A percentile compares a stretch with the other conserved stretches of the same genome.
Conservation (phyloP, 2,329 filamentous ascomycete genomes). For the Scedosporium aurantiacum region DNA sequence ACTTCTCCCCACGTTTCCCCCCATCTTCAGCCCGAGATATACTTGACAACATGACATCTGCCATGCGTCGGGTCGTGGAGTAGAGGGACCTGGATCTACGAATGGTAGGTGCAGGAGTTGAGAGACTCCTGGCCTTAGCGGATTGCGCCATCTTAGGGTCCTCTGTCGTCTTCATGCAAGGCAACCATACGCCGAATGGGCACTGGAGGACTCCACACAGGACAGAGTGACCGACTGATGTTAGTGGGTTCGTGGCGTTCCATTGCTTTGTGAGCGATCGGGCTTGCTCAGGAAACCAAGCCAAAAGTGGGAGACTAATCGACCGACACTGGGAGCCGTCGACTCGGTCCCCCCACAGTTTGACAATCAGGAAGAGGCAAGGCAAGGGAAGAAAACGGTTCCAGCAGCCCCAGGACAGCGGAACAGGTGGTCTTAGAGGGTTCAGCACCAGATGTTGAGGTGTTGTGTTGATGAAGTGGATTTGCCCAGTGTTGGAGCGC, state of each 20-base stretch:
- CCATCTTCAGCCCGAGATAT: neutral
- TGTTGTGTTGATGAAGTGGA: no score
- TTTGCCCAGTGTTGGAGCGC: no score
- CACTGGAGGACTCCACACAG: neutral
- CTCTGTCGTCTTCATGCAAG: neutral
- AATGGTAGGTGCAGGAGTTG: neutral
- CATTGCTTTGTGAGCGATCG: neutral
- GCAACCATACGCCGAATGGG: neutral
- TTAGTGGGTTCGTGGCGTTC: neutral
- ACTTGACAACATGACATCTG: neutral
- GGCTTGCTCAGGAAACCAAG: neutral
- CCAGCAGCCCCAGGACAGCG: slow-evolving; percentile 7
- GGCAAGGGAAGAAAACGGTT: neutral
- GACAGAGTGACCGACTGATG: neutral
- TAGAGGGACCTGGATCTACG: neutral
- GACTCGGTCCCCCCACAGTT: neutral
- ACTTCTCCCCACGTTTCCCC: neutral
- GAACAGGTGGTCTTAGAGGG: neutral
- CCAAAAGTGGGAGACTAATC: neutral
- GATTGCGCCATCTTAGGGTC: neutral
- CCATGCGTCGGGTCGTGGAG: neutral
- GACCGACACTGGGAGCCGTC: neutral
- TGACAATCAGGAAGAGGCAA: neutral
- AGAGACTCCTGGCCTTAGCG: neutral
- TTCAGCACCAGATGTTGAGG: no score